A percentile compares a stretch with the other conserved stretches of the same genome.
These are phyloP conservation scores for Rhodosorus marinus DNA, from an alignment of 23 red algal species.

Conservation along the genomic window DNA sequence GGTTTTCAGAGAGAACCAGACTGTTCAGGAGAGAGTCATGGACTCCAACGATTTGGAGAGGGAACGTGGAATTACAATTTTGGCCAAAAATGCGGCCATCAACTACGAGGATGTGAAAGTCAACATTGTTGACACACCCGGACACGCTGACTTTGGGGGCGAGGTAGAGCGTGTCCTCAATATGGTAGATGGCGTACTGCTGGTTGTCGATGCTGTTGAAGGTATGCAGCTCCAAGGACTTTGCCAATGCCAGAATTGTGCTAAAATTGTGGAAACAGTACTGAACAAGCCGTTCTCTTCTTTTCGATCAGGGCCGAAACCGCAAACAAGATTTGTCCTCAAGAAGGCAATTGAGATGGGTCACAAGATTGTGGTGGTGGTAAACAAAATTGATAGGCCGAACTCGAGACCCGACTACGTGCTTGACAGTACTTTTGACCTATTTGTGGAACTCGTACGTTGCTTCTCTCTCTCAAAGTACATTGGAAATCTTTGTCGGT, in stretches of 20 bases:
- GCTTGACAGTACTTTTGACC: constrained; percentile 73
- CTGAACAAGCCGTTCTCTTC: constrained; percentile 40
- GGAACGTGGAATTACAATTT: constrained; percentile 86
- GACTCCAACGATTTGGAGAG: constrained; percentile 72
- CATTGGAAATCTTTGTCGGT: no score
- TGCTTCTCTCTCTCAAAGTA: no score
- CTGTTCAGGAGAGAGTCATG: constrained; percentile 58
- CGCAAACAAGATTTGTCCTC: constrained; percentile 77
- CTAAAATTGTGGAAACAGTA: constrained; percentile 36
- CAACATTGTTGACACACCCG: constrained; percentile 73
- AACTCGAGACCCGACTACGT: constrained; percentile 56
- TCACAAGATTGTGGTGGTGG: constrained; percentile 49
- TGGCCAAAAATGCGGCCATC: constrained; percentile 46
- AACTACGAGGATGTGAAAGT: constrained; percentile 37
- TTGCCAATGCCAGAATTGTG: constrained; percentile 33
- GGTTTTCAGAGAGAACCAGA: constrained; percentile 64
- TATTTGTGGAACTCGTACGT: constrained; percentile 85
- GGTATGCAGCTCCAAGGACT: neutral
- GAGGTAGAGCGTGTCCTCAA: constrained; percentile 74
- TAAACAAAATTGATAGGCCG: constrained; percentile 93
- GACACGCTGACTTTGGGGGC: constrained; percentile 80
- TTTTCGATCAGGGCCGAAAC: constrained; percentile 62
- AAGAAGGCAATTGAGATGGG: constrained; percentile 69
- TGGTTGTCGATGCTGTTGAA: constrained; percentile 82
- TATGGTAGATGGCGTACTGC: constrained; percentile 68